Base-by-base conservation (phyloP, 2,329 filamentous ascomycete genomes). In the Graphilbum sp. region DNA sequence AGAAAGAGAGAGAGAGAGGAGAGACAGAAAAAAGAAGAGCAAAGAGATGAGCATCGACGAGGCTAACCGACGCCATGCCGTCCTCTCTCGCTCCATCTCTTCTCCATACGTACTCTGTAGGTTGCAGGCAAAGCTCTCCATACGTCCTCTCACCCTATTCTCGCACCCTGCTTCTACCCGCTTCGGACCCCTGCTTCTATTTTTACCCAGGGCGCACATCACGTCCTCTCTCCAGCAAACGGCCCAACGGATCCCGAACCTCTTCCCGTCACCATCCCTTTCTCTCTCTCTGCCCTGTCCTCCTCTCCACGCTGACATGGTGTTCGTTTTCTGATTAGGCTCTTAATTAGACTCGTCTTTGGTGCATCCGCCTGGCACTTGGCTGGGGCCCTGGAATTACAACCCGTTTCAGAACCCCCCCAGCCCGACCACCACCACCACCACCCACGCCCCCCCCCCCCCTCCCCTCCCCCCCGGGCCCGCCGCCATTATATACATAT, bases 341-440 rank as follows among this genome's bases (percentile, higher is more conserved):
- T 29, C 27, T 11, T 15, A 12, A 29, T 15, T 29, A 29, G 27
- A 15, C 27, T 29, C 27, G 27, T 5, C 13, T 29, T 29, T 8
- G 27, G 27, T 12, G 6, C 27, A 12, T 12, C 27, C 15, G 27
- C 27, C 27, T 29, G 15, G 7, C 6, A 29, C 5, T 29, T 29
- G 13, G 27, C 27, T 29, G 27, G 27, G 27, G 27, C 13, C 27
- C 13, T 29, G 27, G 27, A 29, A 29, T 29, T 29, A 29, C 6
- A 12, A 12, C 37, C 34, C 40, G 45, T 46, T 46, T 46, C 45
- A 46, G 36, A 42, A 29, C 42, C 43, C 33, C 32, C 38, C 40
- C 35, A 43, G 20, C 39, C 35, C 38, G 36, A 30, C 39, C 39
- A n/a, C n/a, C n/a, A n/a, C n/a, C n/a, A n/a, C n/a, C n/a, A n/a